These are phyloP conservation scores for Neurospora sp. DNA, from an alignment of 495 filamentous ascomycete species.

Conservation along the genomic window DNA sequence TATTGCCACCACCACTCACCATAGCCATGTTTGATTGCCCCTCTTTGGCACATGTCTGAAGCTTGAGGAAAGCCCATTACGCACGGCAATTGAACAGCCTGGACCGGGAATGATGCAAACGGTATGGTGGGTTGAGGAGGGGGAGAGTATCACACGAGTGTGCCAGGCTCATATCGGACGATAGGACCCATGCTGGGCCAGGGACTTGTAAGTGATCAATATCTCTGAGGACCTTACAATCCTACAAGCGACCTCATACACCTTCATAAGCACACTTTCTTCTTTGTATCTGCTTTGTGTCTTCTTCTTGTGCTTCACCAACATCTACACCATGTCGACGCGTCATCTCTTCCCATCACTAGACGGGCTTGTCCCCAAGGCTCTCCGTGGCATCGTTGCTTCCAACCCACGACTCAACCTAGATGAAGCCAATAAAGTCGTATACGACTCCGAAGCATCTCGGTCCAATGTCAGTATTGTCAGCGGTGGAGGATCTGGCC, in stretches of 20 bases:
- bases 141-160: not conserved
- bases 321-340: conserved; percentile 30
- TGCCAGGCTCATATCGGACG: not conserved
- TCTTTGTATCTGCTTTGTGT: not conserved
- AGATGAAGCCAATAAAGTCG: conserved; percentile 46
- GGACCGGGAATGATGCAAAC: not conserved
- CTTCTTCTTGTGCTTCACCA: not conserved
- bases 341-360: conserved; percentile 35
- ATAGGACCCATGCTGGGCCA: not conserved
- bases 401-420: conserved; percentile 48
- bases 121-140: not conserved
- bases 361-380: conserved; percentile 44
- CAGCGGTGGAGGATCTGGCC: conserved; percentile 50
- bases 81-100: not conserved
- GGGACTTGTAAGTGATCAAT: not conserved
- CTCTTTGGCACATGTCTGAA: not conserved
- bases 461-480: conserved; percentile 46
- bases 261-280: not conserved
- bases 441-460: conserved; percentile 42
- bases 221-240: not conserved
- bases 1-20: not conserved
- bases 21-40: not conserved
- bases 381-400: conserved; percentile 44
- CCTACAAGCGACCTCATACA: not conserved
- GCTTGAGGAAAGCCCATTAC: not conserved